Conservation (phyloP, 2,329 filamentous ascomycete species). For the Pseudohalonectria lignicola region DNA sequence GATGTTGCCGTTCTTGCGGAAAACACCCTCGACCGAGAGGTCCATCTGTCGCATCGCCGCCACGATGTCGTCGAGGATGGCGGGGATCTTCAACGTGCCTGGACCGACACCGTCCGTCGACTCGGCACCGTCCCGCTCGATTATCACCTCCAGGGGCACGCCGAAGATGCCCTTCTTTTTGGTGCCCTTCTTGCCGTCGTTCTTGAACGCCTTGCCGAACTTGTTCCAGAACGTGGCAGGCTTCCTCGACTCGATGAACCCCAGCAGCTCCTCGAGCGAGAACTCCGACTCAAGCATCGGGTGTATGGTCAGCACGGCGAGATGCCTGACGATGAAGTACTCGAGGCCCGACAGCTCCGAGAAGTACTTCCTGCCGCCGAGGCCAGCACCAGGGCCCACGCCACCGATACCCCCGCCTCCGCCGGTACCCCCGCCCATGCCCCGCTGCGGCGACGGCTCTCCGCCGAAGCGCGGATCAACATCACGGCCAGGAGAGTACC, state of each 20-base stretch:
- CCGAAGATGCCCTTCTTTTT: constrained; percentile 96
- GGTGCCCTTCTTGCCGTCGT: constrained; percentile 61
- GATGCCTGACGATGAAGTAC: constrained; percentile 93
- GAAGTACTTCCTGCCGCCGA: constrained; percentile 70
- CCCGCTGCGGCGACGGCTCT: constrained; percentile 39
- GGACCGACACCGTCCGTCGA: constrained; percentile 96
- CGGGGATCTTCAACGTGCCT: constrained; percentile 78
- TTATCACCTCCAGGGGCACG: constrained; percentile 74
- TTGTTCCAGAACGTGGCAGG: constrained; percentile 94
- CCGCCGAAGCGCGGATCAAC: constrained; percentile 34
- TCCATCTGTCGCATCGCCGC: constrained; percentile 98
- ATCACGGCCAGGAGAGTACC: constrained; percentile 33
- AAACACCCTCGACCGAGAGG: constrained; percentile 95
- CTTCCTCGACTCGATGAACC: constrained; percentile 87
- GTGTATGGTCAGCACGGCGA: constrained; percentile 91
- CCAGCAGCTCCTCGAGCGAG: constrained; percentile 83
- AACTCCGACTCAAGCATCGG: constrained; percentile 84
- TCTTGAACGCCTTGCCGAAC: constrained; percentile 92
- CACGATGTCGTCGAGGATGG: constrained; percentile 90
- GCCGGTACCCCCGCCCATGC: not conserved
- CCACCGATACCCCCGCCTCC: too few species aligned
- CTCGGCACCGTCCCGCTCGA: constrained; percentile 89
- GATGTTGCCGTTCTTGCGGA: constrained; percentile 98
- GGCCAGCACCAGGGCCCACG: too few species aligned
- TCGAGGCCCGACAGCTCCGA: constrained; percentile 91